Conservation (phyloP, 2,329 filamentous ascomycete species). For the Elsinoe arachidis region DNA sequence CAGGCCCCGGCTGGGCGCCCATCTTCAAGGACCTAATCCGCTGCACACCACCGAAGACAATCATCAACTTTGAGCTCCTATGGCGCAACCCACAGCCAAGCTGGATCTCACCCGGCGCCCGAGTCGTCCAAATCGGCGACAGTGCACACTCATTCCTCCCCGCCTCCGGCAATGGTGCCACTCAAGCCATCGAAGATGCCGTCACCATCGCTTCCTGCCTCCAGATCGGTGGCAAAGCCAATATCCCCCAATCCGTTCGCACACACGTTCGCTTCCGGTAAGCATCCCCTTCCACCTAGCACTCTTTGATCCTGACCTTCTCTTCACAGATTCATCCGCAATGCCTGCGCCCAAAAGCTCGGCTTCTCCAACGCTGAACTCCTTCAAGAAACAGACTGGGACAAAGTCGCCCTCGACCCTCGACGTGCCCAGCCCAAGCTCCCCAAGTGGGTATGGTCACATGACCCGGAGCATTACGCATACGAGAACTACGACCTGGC, state of each 20-base stretch:
- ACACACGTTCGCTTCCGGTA: conserved; percentile 36
- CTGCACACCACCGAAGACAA: conserved; percentile 37
- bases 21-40: conserved; percentile 40
- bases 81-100: conserved; percentile 34
- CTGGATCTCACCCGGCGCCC: conserved; percentile 36
- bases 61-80: conserved; percentile 42
- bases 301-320: conserved; percentile 12
- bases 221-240: conserved; percentile 35
- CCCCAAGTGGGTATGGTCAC: conserved; percentile 39
- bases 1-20: conserved; percentile 37
- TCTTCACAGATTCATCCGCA: conserved; percentile 35
- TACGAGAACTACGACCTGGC: conserved; percentile 37
- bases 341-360: conserved; percentile 42
- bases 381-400: conserved; percentile 41
- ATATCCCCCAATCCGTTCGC: conserved; percentile 32
- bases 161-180: conserved; percentile 38
- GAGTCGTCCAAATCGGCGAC: conserved; percentile 39
- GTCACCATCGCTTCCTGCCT: conserved; percentile 39
- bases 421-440: conserved; percentile 36
- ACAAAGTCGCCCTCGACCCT: conserved; percentile 39
- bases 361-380: conserved; percentile 41
- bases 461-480: conserved; percentile 39
- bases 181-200: conserved; percentile 41
- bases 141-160: conserved; percentile 39
- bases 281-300: conserved; percentile 12